Evolutionary conservation across 2,329 filamentous ascomycete genomes (phyloP), one percentile per base, ranked within the genome.

Genomic region (Hypoxylon sp.): DNA sequence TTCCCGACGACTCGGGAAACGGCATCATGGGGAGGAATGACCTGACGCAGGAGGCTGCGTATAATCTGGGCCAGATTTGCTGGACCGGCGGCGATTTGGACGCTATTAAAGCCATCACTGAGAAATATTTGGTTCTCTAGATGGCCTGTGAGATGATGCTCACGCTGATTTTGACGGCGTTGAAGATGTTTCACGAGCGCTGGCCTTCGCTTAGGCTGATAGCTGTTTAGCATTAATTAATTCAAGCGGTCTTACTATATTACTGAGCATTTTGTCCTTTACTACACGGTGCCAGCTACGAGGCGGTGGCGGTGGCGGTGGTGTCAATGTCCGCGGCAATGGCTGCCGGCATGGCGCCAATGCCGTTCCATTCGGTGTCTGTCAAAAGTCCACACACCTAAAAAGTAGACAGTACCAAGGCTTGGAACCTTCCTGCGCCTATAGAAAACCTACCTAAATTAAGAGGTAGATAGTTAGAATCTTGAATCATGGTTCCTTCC

Each of bases 11-110:
- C 27, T 61, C 60, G 0, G 48, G 8, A 1, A 64, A 65, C 2
- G 56, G 52, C 3, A 55, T 74, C 19, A 71, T 74, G 59, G 74
- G 71, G 0, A 55, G 60, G 4, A 68, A 68, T 12, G 73, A 76
- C 47, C 60, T 76, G 1, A 69, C 68, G 1, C 71, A 63, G 30
- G 74, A 76, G 43, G 74, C 74, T 0, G 74, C 74, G n/a, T 76
- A 73, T 55, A 76, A 76, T 59, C 56, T 76, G 14, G 71, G 72
- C 52, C 74, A 75, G 65, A 73, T 76, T 50, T 75, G 70, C 66
- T 73, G 71, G 69, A 68, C 71, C 0, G 73, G 74, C 5, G 74
- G 74, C 1, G 74, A 76, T 51, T 23, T 73, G 51, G 67, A 69
- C 0, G 70, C 70, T 12, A 70, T 72, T 9, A 72, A 63, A 50